These are phyloP conservation scores for Acidiella bohemica DNA, from an alignment of 495 filamentous ascomycete genomes.

Conservation along the genomic window DNA sequence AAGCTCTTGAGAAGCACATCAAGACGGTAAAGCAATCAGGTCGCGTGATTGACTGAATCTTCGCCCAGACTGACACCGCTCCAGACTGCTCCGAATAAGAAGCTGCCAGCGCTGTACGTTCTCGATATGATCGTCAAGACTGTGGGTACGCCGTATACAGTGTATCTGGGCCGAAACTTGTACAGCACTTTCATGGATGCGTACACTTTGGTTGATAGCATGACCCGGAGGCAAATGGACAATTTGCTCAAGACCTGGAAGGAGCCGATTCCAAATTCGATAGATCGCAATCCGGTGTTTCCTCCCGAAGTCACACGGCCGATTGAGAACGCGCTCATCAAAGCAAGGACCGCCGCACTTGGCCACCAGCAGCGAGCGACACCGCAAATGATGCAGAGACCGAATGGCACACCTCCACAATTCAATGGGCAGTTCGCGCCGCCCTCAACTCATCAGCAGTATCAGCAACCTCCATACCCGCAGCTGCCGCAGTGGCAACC, in stretches of 20 bases:
- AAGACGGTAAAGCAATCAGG: constrained; percentile 51
- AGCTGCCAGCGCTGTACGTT: constrained; percentile 90
- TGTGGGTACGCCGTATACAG: constrained; percentile 90
- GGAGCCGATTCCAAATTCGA: constrained; percentile 81
- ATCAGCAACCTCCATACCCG: constrained; percentile 11
- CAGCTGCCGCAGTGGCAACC: background rate
- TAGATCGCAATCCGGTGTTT: constrained; percentile 81
- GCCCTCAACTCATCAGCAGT: constrained; percentile 22
- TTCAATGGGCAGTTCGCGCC: constrained; percentile 30
- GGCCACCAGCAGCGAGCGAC: constrained; percentile 56
- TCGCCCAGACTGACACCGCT: constrained; percentile 8
- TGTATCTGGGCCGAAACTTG: constrained; percentile 82
- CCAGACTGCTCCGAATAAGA: constrained; percentile 72
- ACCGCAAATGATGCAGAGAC: constrained; percentile 35
- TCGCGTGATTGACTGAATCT: background rate
- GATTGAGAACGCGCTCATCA: constrained; percentile 89
- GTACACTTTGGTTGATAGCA: constrained; percentile 70
- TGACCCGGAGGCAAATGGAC: constrained; percentile 77
- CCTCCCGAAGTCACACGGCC: constrained; percentile 66
- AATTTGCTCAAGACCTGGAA: constrained; percentile 99
- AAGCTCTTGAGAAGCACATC: constrained; percentile 82
- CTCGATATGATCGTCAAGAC: constrained; percentile 98
- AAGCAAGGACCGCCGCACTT: constrained; percentile 62
- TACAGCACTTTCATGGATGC: constrained; percentile 93
- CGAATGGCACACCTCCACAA: constrained; percentile 59